Evolutionary conservation across 2,329 filamentous ascomycete species (phyloP).

Genomic region (Sclerotinia glacialis): DNA sequence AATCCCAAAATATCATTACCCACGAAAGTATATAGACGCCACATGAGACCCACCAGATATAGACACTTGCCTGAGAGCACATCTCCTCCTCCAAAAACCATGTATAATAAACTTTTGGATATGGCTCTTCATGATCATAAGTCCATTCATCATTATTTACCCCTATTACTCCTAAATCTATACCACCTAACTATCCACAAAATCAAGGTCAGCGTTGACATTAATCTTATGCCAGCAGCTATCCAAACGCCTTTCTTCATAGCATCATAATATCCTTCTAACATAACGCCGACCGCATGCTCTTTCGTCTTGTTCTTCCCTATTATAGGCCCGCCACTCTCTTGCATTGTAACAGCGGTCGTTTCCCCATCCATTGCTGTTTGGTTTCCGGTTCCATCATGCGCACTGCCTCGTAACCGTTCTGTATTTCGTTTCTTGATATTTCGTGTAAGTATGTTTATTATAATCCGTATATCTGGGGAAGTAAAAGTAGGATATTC

Average conservation of each 20-base stretch:
- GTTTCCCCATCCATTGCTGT: slow-evolving; percentile 36
- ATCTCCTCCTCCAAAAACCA: background rate
- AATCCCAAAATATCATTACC: background rate
- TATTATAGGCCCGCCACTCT: slow-evolving; percentile 25
- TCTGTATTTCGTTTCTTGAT: slow-evolving; percentile 52
- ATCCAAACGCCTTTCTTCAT: slow-evolving; percentile 36
- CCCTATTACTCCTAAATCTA: slow-evolving; percentile 12
- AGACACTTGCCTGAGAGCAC: background rate
- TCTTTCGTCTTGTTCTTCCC: slow-evolving; percentile 29
- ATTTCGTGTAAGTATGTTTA: slow-evolving; percentile 58
- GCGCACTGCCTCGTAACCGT: slow-evolving; percentile 30
- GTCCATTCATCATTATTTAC: slow-evolving; percentile 2
- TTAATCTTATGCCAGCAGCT: slow-evolving; percentile 29
- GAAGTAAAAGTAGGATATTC: slow-evolving; percentile 66
- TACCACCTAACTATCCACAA: slow-evolving; percentile 18
- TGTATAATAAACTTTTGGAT: background rate
- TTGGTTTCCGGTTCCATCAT: slow-evolving; percentile 34
- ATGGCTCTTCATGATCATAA: slow-evolving; percentile 1
- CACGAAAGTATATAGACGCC: background rate
- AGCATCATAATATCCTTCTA: slow-evolving; percentile 39
- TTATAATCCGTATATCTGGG: slow-evolving; percentile 56
- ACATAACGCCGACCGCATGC: slow-evolving; percentile 36
- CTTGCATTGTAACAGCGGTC: slow-evolving; percentile 29
- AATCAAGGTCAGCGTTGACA: slow-evolving; percentile 21
- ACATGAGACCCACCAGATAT: background rate